These are phyloP conservation scores for Globisporangium spinosum DNA, from an alignment of 352 stramenopile genomes.

Conservation along the genomic window DNA sequence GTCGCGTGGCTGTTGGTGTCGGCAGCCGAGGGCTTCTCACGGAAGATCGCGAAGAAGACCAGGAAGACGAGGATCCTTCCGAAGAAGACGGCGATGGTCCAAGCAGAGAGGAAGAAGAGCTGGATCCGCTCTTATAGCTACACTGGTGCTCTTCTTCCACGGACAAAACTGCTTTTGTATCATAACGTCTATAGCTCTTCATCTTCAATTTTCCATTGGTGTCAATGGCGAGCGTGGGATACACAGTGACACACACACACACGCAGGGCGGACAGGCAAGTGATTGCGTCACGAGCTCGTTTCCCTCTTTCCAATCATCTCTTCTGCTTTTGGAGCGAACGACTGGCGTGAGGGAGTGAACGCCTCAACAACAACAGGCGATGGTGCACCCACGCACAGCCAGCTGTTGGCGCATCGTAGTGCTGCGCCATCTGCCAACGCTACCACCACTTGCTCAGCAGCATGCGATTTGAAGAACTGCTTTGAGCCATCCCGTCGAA, in stretches of 20 bases:
- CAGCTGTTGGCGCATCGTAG: neutral
- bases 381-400: neutral
- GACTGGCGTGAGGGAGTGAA: neutral
- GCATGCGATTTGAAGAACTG: neutral
- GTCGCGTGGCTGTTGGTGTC: constrained; percentile 2
- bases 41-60: neutral
- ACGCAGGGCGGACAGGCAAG: neutral
- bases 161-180: neutral
- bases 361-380: neutral
- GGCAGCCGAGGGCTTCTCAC: neutral
- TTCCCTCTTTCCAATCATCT: neutral
- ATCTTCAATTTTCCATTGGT: neutral
- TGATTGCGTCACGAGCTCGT: neutral
- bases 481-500: neutral
- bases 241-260: neutral
- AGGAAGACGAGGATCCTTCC: neutral
- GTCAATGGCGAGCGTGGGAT: neutral
- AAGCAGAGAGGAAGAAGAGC: constrained; percentile 1
- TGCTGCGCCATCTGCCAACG: neutral
- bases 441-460: neutral
- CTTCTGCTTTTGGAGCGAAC: neutral
- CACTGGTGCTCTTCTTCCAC: neutral
- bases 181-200: neutral
- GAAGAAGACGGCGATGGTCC: neutral
- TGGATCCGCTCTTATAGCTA: constrained; percentile 5